Evolutionary conservation across 2,329 filamentous ascomycete species (phyloP), one percentile per base, ranked within the genome.

Genomic region (Penicillium janthinellum): DNA sequence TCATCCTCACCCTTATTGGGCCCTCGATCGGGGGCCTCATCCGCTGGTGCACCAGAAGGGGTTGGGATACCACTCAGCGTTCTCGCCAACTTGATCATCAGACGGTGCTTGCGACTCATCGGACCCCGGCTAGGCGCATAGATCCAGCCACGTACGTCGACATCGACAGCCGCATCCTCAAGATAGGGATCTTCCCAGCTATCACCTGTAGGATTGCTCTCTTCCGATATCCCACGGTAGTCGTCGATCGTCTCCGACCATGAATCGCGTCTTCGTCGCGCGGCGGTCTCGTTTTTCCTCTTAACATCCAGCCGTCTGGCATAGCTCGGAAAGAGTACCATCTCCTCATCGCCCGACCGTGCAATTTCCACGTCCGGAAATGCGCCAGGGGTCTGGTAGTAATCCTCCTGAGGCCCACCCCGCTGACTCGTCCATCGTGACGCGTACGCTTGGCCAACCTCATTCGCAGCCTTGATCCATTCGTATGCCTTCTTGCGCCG

Each of bases 241-340:
- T 64, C 77, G 62, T 64, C 75, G 11, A 81, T 67, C 34, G 71
- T 76, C 45, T 67, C 61, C 2, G 69, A 66, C 56, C 60, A 68
- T 6, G 72, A 74, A 35, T 67, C 70, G 8, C 71, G 67, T n/a
- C 68, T 68, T 37, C 54, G 59, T n/a, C 58, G 67, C 60, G 42
- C 70, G 69, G 67, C 72, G 35, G 59, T 59, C 42, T 70, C 57
- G 22, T 59, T 45, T n/a, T 75, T 75, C 63, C 76, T 73, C 65
- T 80, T 88, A 37, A 85, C 75, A 11, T 54, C 20, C 73, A 96
- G 89, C 61, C 83, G 83, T 71, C 93, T 88, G 8, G 91, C 92
- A 73, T 99, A 99, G 55, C 92, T 97, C 0, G 95, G 95, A 67
- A 99, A 99, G 25, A 99, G 75, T 10, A 99, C 86, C 88, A 99